Conservation (phyloP, 805 yeast genomes). For the Ogataea nonfermentans region DNA sequence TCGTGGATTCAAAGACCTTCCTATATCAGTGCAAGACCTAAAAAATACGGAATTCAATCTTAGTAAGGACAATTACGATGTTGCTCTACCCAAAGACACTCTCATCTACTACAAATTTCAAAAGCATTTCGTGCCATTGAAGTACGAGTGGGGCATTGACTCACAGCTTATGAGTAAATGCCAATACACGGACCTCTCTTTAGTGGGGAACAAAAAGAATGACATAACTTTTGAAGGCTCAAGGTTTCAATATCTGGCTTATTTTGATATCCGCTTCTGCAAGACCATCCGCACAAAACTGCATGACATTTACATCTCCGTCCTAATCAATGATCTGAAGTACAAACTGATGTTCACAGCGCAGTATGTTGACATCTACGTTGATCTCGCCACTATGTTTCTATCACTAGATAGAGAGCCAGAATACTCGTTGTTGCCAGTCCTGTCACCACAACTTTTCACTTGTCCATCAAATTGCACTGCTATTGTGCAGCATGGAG, state of each 20-base stretch:
- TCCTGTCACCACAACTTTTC: conserved; percentile 79
- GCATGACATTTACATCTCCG: conserved; percentile 63
- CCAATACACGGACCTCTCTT: conserved; percentile 38
- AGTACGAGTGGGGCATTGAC: conserved; percentile 48
- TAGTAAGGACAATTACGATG: conserved; percentile 32
- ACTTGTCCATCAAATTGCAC: conserved; percentile 84
- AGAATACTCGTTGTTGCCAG: conserved; percentile 69
- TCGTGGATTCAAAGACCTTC: conserved; percentile 40
- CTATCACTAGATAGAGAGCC: conserved; percentile 83
- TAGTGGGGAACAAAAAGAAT: conserved; percentile 2
- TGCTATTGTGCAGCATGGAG: conserved; percentile 60
- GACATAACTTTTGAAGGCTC: conserved; percentile 38
- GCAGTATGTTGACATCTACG: conserved; percentile 83
- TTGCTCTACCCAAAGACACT: conserved; percentile 23
- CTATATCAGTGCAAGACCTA: conserved; percentile 15
- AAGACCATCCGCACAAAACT: conserved; percentile 54
- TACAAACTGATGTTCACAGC: conserved; percentile 62
- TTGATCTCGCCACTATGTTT: conserved; percentile 67
- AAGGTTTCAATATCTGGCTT: conserved; percentile 57
- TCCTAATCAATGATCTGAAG: conserved; percentile 57
- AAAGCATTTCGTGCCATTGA: conserved; percentile 25
- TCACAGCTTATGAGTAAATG: conserved; percentile 44
- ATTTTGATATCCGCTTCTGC: conserved; percentile 73
- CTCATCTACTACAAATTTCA: conserved; percentile 21
- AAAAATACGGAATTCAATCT: conserved; percentile 32